These are phyloP conservation scores for Nicotiana otophora DNA, from an alignment of 257 asterid species.

Conservation along the genomic window DNA sequence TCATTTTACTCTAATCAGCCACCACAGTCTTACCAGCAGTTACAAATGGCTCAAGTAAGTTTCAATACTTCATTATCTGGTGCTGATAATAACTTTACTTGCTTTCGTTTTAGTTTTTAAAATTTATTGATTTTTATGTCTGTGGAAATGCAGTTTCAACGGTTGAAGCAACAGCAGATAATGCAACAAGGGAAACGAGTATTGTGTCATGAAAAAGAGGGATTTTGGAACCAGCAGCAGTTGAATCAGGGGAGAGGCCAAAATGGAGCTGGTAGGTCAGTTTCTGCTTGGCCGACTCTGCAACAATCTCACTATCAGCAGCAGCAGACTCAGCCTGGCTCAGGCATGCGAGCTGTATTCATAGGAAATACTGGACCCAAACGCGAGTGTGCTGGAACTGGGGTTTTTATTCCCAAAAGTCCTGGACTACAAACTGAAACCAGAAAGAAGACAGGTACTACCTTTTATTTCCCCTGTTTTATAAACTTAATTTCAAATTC, in stretches of 20 bases:
- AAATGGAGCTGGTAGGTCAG: conserved; percentile 15
- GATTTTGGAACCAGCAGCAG: conserved; percentile 23
- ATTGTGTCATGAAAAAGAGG: conserved; percentile 6
- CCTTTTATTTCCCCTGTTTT: neutral
- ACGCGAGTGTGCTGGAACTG: conserved; percentile 72
- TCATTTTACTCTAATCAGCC: conserved; percentile 16
- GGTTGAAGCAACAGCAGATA: conserved; percentile 33
- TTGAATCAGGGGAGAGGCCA: conserved; percentile 20
- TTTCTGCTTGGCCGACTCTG: conserved; percentile 49
- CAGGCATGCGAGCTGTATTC: conserved; percentile 40
- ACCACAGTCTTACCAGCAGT: conserved; percentile 36
- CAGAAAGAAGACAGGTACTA: conserved; percentile 47
- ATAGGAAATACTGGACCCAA: conserved; percentile 32
- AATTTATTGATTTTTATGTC: neutral
- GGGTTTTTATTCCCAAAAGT: conserved; percentile 71
- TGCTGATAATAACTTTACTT: neutral
- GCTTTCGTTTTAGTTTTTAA: neutral
- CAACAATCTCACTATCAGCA: conserved; percentile 31
- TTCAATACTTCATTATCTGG: no score
- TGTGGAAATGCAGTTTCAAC: conserved; percentile 28
- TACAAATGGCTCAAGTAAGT: conserved; percentile 42
- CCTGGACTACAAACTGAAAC: conserved; percentile 26
- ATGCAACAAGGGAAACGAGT: conserved; percentile 20
- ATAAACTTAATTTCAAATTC: neutral
- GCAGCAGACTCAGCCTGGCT: conserved; percentile 14